phyloP scores from a whole-genome alignment of 2,329 filamentous ascomycete species.

The Fusarium xylarioides region DNA sequence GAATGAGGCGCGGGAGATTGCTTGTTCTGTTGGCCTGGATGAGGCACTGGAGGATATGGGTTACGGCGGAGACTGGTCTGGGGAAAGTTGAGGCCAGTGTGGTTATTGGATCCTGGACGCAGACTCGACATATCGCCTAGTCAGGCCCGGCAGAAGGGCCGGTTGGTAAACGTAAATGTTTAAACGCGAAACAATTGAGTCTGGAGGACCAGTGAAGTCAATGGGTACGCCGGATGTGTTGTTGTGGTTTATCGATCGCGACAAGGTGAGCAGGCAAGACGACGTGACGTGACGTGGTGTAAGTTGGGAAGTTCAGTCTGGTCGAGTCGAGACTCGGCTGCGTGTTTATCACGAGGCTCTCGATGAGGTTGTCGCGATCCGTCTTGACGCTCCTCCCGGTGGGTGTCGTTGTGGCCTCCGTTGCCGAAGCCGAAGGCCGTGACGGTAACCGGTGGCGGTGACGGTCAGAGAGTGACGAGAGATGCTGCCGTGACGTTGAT shows the following conservation, averaged over 20 bases:
- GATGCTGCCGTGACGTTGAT: conserved; percentile 33
- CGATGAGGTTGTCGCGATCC: conserved; percentile 22
- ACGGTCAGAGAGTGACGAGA: conserved; percentile 28
- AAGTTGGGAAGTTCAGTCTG: conserved; percentile 1
- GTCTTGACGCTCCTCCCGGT: conserved; percentile 20
- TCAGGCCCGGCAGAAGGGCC: conserved; percentile 36
- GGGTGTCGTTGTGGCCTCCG: conserved; percentile 25
- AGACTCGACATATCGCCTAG: conserved; percentile 57
- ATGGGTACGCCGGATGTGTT: conserved; percentile 18
- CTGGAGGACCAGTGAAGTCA: neutral
- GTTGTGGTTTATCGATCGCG: conserved; percentile 22
- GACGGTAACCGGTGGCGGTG: conserved; percentile 34
- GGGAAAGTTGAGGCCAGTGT: conserved; percentile 63
- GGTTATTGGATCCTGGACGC: conserved; percentile 61
- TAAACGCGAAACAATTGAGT: conserved; percentile 16
- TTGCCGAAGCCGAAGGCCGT: conserved; percentile 34
- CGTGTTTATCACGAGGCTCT: conserved; percentile 25
- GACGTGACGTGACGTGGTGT: conserved; percentile 36
- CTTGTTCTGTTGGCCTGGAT: conserved; percentile 63
- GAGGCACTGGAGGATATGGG: conserved; percentile 55
- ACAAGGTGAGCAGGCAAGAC: conserved; percentile 16
- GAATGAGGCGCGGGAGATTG: conserved; percentile 64
- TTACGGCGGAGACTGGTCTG: conserved; percentile 60
- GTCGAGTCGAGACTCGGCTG: conserved; percentile 2
- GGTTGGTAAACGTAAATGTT: conserved; percentile 25